phyloP scores from a whole-genome alignment of 331 rosid genomes.

The Telfairia occidentalis region DNA sequence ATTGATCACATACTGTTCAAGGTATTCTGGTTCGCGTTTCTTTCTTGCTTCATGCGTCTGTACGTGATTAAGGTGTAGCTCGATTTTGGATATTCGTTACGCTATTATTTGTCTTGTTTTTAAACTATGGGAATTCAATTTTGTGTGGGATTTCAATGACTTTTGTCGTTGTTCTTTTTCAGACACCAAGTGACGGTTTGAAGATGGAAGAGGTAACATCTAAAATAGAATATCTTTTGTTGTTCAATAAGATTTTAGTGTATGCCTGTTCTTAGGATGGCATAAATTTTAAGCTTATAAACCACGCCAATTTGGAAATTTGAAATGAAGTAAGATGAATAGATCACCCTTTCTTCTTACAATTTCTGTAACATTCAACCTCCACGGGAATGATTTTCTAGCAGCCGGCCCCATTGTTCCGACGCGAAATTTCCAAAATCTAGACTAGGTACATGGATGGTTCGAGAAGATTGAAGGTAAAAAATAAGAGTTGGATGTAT shows the following conservation, averaged over 20 bases:
- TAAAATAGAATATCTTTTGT: background rate
- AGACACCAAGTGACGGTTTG: conserved; percentile 63
- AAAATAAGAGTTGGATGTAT: background rate
- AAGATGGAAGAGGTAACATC: conserved; percentile 51
- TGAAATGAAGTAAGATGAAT: background rate
- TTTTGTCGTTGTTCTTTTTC: conserved; percentile 19
- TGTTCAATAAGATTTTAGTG: background rate
- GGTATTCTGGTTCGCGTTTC: conserved; percentile 21
- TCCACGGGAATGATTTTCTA: background rate
- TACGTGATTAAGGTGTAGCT: background rate
- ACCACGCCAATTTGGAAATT: background rate
- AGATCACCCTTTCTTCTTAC: background rate
- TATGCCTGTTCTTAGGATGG: background rate
- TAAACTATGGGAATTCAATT: background rate
- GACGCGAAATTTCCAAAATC: background rate
- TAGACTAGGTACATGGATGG: background rate
- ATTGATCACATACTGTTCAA: conserved; percentile 77
- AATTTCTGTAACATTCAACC: background rate
- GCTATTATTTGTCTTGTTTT: background rate
- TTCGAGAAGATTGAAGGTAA: background rate
- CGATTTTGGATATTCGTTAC: background rate
- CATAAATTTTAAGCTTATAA: background rate
- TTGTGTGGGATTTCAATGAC: background rate
- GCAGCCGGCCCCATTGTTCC: background rate
- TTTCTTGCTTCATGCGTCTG: background rate